Evolutionary conservation across 1,284 basidiomycete genomes (phyloP).

Genomic region (Cystobasidium sp.): DNA sequence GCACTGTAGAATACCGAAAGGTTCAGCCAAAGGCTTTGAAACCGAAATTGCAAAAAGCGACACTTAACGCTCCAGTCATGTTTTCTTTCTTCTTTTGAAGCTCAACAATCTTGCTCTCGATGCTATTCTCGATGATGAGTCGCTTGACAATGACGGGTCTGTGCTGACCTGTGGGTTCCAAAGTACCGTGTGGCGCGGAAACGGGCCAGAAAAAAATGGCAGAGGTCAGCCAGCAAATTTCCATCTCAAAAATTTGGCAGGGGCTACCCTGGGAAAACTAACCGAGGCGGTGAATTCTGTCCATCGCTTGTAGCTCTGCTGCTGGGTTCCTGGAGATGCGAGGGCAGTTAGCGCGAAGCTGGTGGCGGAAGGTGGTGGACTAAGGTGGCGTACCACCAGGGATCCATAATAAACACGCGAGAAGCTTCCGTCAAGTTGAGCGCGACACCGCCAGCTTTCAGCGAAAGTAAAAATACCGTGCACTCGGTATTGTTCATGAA

Average conservation of each 20-base stretch:
- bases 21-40: not conserved
- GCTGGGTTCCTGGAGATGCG: conserved; percentile 78
- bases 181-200: too few species aligned
- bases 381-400: conserved; percentile 56
- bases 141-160: conserved; percentile 92
- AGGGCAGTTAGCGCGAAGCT: not conserved
- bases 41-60: not conserved
- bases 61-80: conserved; percentile 73
- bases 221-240: too few species aligned
- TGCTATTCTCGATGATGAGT: conserved; percentile 92
- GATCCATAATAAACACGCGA: conserved; percentile 59
- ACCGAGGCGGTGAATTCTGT: conserved; percentile 68
- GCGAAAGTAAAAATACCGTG: conserved; percentile 89
- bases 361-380: not conserved
- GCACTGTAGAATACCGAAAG: conserved; percentile 44
- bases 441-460: conserved; percentile 76
- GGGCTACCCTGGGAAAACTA: not conserved
- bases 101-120: conserved; percentile 86
- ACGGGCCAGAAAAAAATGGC: not conserved
- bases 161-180: conserved; percentile 67
- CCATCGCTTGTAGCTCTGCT: conserved; percentile 78
- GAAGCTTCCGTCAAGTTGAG: conserved; percentile 91
- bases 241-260: too few species aligned
- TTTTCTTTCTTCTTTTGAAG: conserved; percentile 92
- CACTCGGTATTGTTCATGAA: conserved; percentile 67